Evolutionary conservation across 306 rosid species (phyloP).

Genomic region (Hylodesmum podocarpum): DNA sequence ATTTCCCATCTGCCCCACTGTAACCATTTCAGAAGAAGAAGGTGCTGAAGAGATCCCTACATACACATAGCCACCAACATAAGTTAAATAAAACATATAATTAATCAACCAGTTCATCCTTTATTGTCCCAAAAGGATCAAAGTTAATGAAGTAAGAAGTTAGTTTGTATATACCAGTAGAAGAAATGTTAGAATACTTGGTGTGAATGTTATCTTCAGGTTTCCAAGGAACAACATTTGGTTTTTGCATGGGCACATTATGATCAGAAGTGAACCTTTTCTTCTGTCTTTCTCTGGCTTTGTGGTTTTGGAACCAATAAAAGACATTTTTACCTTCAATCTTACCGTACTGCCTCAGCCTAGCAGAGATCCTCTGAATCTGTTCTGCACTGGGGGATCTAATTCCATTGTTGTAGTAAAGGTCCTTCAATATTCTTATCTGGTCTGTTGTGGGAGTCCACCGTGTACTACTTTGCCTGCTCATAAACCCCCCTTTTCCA

Average conservation of each 20-base stretch:
- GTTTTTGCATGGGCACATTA: constrained; percentile 41
- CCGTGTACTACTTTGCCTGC: constrained; percentile 87
- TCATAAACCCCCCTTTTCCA: constrained; percentile 50
- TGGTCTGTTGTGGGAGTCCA: constrained; percentile 98
- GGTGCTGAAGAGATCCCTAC: constrained; percentile 59
- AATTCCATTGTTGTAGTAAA: constrained; percentile 91
- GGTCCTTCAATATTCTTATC: constrained; percentile 86
- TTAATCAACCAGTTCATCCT: background rate
- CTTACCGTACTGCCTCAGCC: constrained; percentile 91
- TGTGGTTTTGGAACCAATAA: constrained; percentile 97
- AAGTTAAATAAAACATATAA: background rate
- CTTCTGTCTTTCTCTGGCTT: constrained; percentile 98
- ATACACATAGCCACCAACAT: background rate
- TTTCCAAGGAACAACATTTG: constrained; percentile 40
- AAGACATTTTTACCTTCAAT: constrained; percentile 95
- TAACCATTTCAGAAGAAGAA: constrained; percentile 55
- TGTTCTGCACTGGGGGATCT: constrained; percentile 94
- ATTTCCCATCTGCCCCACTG: constrained; percentile 65
- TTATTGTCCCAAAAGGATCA: background rate
- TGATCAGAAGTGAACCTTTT: constrained; percentile 63
- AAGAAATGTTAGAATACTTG: constrained; percentile 51
- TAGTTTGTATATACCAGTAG: constrained; percentile 40
- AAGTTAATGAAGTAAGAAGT: background rate
- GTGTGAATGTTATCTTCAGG: constrained; percentile 40
- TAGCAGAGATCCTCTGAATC: constrained; percentile 94